These are phyloP conservation scores for Globisporangium recalcitrans DNA, from an alignment of 352 stramenopile species.

Conservation along the genomic window DNA sequence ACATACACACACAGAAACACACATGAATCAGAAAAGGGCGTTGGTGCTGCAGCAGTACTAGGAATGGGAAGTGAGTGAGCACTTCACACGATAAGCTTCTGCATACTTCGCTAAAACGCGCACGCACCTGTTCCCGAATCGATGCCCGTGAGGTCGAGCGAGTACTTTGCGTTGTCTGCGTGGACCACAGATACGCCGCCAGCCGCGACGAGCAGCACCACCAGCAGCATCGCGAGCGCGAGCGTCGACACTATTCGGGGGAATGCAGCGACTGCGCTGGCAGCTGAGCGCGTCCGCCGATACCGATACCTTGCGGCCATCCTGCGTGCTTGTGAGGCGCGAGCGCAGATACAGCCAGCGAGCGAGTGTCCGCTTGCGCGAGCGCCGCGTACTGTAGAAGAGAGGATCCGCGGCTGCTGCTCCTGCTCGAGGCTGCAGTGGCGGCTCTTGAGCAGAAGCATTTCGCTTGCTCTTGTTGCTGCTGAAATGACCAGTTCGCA, in stretches of 20 bases:
- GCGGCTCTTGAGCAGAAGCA: not conserved
- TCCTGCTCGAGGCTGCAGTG: not conserved
- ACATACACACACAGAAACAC: not conserved
- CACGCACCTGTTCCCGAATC: conserved; percentile 25
- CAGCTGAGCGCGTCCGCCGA: not conserved
- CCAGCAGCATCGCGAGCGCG: not conserved
- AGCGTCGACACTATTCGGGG: not conserved
- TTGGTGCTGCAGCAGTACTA: too few relatives aligned
- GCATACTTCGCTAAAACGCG: not conserved
- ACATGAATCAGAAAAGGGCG: too few relatives aligned
- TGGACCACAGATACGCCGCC: not conserved
- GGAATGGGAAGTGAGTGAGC: not conserved
- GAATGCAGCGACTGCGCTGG: not conserved
- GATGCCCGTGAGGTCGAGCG: conserved; percentile 31
- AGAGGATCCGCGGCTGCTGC: not conserved
- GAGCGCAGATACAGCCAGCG: conserved; percentile 5
- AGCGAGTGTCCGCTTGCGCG: not conserved
- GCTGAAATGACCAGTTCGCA: not conserved
- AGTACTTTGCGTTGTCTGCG: conserved; percentile 29
- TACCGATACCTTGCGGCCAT: not conserved
- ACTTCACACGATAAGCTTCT: not conserved
- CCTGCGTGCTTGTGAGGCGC: not conserved
- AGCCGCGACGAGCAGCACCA: conserved; percentile 1
- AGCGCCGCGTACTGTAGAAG: not conserved
- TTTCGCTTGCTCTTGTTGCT: not conserved